These are phyloP conservation scores for Encephalitozoon cuniculi DNA, from an alignment of 371 early-diverging fungal genomes.

Conservation along the genomic window DNA sequence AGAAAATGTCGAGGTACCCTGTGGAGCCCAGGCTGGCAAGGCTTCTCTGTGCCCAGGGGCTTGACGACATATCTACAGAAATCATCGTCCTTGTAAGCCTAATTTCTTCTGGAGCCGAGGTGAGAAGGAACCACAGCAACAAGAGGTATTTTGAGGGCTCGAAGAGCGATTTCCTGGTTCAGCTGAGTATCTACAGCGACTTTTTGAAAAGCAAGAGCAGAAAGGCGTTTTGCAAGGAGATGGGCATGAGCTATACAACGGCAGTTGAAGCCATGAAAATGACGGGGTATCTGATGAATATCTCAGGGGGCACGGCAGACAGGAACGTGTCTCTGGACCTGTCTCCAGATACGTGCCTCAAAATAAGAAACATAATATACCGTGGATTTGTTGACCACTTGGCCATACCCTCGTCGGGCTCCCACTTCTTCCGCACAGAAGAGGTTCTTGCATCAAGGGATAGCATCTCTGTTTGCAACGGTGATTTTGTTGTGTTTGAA, in stretches of 20 bases:
- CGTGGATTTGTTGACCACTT: conserved; percentile 26
- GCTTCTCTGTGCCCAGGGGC: conserved; percentile 63
- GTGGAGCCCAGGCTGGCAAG: conserved; percentile 86
- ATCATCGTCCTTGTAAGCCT: conserved; percentile 2
- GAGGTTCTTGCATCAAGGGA: conserved; percentile 5
- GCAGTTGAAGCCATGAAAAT: conserved; percentile 23
- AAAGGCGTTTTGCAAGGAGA: conserved; percentile 7
- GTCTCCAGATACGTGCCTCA: not conserved
- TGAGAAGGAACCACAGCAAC: not conserved
- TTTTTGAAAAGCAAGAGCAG: not conserved
- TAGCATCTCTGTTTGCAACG: not conserved
- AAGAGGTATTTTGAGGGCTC: conserved; percentile 21
- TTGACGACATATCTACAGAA: conserved; percentile 6
- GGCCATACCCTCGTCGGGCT: not conserved
- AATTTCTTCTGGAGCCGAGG: conserved; percentile 12
- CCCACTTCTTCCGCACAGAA: conserved; percentile 17
- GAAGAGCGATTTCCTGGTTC: conserved; percentile 39
- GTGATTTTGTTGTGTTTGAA: conserved; percentile 43
- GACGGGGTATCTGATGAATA: not conserved
- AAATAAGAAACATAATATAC: conserved; percentile 34
- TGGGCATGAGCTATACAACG: not conserved
- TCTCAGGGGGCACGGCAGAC: not conserved
- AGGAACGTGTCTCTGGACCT: not conserved
- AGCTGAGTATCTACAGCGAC: conserved; percentile 20
- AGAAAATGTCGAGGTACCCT: conserved; percentile 93